A percentile compares a stretch with the other conserved stretches of the same genome.
Conservation (phyloP, 768 basidiomycete genomes). For the Podaxis mareebaensis region DNA sequence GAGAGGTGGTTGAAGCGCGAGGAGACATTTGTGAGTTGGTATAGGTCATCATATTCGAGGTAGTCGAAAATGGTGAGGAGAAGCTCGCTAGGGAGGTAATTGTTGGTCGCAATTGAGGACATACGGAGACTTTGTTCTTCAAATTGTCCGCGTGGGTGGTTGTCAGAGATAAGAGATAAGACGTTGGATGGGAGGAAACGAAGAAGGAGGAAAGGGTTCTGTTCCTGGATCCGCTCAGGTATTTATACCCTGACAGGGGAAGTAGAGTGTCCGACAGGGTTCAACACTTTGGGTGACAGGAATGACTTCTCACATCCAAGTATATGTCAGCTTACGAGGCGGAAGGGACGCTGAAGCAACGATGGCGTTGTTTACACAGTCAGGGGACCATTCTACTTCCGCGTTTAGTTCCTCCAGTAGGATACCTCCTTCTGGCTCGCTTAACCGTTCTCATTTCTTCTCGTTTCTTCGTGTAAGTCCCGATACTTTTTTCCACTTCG, state of each 20-base stretch:
- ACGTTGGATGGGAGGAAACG: background rate
- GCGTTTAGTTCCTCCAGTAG: background rate
- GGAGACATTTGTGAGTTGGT: conserved; percentile 19
- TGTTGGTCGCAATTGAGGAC: conserved; percentile 3
- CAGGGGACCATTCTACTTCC: background rate
- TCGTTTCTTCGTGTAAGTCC: background rate
- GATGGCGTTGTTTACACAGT: too few relatives aligned
- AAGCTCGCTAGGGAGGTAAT: conserved; percentile 25
- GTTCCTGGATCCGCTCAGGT: background rate
- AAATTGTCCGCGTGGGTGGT: background rate
- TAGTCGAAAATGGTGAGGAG: conserved; percentile 22
- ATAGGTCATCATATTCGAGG: conserved; percentile 21
- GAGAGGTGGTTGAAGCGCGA: conserved; percentile 23
- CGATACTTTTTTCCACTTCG: background rate
- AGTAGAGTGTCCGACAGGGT: background rate
- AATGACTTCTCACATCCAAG: background rate
- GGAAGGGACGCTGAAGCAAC: background rate
- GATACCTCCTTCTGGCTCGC: background rate
- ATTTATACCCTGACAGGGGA: background rate
- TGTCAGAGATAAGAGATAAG: background rate
- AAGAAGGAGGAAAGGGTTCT: background rate
- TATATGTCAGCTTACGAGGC: background rate
- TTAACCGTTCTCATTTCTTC: background rate
- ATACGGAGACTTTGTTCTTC: background rate
- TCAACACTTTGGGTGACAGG: background rate